phyloP scores from a whole-genome alignment of 306 rosid genomes.

The Hippophae rhamnoides region DNA sequence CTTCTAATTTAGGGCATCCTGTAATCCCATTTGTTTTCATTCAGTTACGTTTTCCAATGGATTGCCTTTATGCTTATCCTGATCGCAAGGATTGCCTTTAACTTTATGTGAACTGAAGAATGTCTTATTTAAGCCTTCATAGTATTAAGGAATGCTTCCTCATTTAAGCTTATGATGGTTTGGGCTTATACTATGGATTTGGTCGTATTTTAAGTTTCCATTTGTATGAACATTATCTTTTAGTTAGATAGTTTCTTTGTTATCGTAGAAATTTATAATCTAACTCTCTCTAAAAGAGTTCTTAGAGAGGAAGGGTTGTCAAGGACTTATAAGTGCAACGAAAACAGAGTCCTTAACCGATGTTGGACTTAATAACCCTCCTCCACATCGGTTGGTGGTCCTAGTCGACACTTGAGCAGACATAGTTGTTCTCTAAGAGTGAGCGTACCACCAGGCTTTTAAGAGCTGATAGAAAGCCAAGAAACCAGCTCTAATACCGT shows the following conservation, averaged over 20 bases:
- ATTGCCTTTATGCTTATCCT: slow-evolving; percentile 78
- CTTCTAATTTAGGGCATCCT: slow-evolving; percentile 5
- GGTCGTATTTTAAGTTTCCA: slow-evolving; percentile 35
- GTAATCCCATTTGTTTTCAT: slow-evolving; percentile 18
- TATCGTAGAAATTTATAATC: too few relatives aligned
- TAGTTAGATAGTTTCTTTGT: background rate
- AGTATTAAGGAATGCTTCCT: slow-evolving; percentile 11
- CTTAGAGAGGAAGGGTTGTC: too few relatives aligned
- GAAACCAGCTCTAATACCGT: too few relatives aligned
- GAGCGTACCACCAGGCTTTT: too few relatives aligned
- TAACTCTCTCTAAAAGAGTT: too few relatives aligned
- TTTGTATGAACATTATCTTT: slow-evolving; percentile 12
- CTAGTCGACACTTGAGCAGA: too few relatives aligned
- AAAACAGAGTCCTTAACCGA: too few relatives aligned
- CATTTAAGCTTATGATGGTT: slow-evolving; percentile 56
- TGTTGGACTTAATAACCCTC: too few relatives aligned
- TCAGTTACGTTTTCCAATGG: slow-evolving; percentile 89
- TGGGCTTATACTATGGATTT: slow-evolving; percentile 61
- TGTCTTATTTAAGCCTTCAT: slow-evolving; percentile 4
- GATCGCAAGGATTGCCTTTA: slow-evolving; percentile 40
- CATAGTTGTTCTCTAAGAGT: too few relatives aligned
- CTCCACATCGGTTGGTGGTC: too few relatives aligned
- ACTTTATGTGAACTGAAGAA: background rate
- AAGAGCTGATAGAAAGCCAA: too few relatives aligned
- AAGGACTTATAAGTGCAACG: too few relatives aligned